Base-by-base conservation (phyloP, 1,139 yeast species). In the Candida mesenterica region DNA sequence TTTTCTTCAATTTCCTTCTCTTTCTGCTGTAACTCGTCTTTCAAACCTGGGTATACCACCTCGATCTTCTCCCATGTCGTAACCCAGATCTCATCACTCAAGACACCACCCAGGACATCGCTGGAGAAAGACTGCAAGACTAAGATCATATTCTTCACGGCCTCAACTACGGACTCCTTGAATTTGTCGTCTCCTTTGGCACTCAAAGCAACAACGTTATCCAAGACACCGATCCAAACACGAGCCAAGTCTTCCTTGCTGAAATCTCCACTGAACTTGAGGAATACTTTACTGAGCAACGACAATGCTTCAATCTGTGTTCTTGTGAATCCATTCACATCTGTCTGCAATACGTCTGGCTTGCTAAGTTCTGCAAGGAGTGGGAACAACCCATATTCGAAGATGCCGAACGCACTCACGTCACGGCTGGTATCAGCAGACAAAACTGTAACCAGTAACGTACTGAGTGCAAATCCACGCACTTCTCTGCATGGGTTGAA, bases 401-500 rank as follows among this genome's bases (percentile, higher is more conserved):
- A 80, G 2, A 86, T 62, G 4, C 80, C 81, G 28, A 65, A 68
- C 0, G 78, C 68, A 2, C 72, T 68, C 15, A 74, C 60, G 30
- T 45, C 52, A 14, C 55, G 66, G 36, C 41, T 61, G 35, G 45
- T 42, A 13, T 60, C 61, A 19, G 67, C 49, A 0, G 71, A 44
- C 50, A 80, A 48, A 43, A 74, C 46, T 24, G 75, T 53, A 38
- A 62, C 53, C 48, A 78, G 79, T 49, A 89, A 62, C 13, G 74
- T 53, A 38, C 71, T 62, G 40, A 83, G 56, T 0, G 96, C 92
- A 55, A 68, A 76, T 0, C 73, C 61, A 31, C 96, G 68, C 9
- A 89, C 68, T 52, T 84, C 89, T 24, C 87, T 71, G 54, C 95
- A 86, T 7, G 95, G 95, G 50, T 88, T 89, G 55, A 85, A 75